Conservation (phyloP, 176 grass and related monocot genomes). For the Hordeum marinum region DNA sequence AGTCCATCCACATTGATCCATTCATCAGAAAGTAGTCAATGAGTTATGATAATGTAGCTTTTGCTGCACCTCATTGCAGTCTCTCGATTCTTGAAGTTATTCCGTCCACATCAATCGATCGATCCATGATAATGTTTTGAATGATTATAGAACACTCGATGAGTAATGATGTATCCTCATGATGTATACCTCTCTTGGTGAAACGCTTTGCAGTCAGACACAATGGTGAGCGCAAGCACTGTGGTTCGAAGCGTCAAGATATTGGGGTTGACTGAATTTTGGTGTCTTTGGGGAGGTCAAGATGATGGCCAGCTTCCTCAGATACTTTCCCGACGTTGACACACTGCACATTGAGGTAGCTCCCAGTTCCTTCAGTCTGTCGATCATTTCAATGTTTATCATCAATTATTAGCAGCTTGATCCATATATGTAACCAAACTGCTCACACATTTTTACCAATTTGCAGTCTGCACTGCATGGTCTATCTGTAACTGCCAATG, state of each 20-base stretch:
- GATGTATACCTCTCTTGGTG: neutral
- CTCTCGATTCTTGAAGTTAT: too few species aligned
- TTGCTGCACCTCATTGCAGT: neutral
- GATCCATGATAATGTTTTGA: too few species aligned
- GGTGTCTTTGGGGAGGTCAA: neutral
- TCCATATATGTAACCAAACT: neutral
- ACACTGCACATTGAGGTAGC: constrained; percentile 17
- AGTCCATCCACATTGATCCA: too few species aligned
- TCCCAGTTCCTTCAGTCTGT: neutral
- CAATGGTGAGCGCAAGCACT: neutral
- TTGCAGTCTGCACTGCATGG: constrained; percentile 14
- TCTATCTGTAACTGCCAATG: neutral
- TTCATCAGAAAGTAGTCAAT: too few species aligned
- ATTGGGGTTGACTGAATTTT: neutral
- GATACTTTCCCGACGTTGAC: constrained; percentile 24
- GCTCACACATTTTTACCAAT: neutral
- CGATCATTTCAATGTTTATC: neutral
- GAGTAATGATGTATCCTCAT: neutral
- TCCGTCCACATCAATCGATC: too few species aligned
- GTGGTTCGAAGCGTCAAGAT: constrained; percentile 12
- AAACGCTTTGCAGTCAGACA: neutral
- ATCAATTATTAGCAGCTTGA: neutral
- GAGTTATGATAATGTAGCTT: too few species aligned
- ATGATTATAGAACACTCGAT: neutral
- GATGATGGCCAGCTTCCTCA: constrained; percentile 15